Conservation (phyloP, 805 yeast genomes). For the Candida alai region DNA sequence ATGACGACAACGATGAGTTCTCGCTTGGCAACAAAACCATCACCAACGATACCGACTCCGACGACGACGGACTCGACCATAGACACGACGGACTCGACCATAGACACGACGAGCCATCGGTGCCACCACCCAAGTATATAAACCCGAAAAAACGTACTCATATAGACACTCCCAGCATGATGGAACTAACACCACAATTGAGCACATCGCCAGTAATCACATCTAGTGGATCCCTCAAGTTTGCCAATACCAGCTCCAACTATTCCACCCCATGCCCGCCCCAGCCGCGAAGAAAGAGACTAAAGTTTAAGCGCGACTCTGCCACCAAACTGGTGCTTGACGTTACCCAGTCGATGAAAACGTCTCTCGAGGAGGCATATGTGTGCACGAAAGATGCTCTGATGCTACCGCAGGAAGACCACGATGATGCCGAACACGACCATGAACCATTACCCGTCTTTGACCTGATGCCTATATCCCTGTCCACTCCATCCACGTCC, state of each 20-base stretch:
- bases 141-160: slow-evolving; percentile 6
- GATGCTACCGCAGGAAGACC: slow-evolving; percentile 10
- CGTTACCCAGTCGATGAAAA: slow-evolving; percentile 28
- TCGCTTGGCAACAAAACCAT: slow-evolving; percentile 27
- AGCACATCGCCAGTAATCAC: no score
- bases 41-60: slow-evolving; percentile 17
- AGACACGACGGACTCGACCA: no score
- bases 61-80: slow-evolving; percentile 10
- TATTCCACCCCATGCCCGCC: slow-evolving; percentile 43
- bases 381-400: slow-evolving; percentile 6
- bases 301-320: slow-evolving; percentile 22
- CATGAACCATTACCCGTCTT: slow-evolving; percentile 10
- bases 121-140: slow-evolving; percentile 5
- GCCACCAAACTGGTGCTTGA: slow-evolving; percentile 27
- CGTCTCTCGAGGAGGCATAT: slow-evolving; percentile 13
- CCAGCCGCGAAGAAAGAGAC: slow-evolving; percentile 34
- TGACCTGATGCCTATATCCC: slow-evolving; percentile 36
- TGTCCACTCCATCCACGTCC: slow-evolving; percentile 41
- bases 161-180: slow-evolving; percentile 6
- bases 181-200: slow-evolving; percentile 17
- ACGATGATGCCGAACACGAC: slow-evolving; percentile 11
- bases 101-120: no score
- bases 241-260: slow-evolving; percentile 23
- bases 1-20: slow-evolving; percentile 12
- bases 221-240: slow-evolving; percentile 16